Evolutionary conservation across 2,329 filamentous ascomycete species (phyloP).

Genomic region (Penicillium brasilianum): DNA sequence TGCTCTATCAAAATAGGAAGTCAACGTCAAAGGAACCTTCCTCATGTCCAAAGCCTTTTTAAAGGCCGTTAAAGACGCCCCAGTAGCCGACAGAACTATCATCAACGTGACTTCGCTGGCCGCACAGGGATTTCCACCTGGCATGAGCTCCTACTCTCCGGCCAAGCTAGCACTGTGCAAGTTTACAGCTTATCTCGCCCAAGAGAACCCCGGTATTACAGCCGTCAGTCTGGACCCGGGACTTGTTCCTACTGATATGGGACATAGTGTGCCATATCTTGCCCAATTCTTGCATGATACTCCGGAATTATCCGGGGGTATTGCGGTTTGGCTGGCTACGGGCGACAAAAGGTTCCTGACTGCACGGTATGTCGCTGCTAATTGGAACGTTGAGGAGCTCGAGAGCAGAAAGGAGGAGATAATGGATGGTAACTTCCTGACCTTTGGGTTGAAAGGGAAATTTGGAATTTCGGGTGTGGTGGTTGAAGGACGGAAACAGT

Average conservation of each 20-base stretch:
- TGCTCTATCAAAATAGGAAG: conserved; percentile 29
- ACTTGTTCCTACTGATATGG: conserved; percentile 42
- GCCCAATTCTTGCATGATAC: conserved; percentile 18
- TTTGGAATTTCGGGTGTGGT: conserved; percentile 10
- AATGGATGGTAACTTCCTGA: conserved; percentile 2
- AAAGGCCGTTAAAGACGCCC: conserved; percentile 18
- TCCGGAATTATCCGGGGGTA: conserved; percentile 16
- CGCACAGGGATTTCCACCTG: conserved; percentile 24
- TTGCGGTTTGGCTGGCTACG: conserved; percentile 23
- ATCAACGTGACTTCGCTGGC: conserved; percentile 35
- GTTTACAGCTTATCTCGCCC: conserved; percentile 38
- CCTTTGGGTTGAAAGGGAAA: conserved; percentile 13
- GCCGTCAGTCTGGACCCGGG: conserved; percentile 42
- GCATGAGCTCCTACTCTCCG: conserved; percentile 38
- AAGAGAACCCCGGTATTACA: conserved; percentile 43
- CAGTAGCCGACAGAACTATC: conserved; percentile 31
- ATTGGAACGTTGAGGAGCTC: conserved; percentile 29
- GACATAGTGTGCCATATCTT: conserved; percentile 16
- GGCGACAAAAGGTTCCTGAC: conserved; percentile 22
- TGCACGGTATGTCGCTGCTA: conserved; percentile 19
- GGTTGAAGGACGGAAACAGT: background rate
- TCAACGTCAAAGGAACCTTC: conserved; percentile 43
- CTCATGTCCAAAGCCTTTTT: conserved; percentile 41
- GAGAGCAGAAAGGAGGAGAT: conserved; percentile 24
- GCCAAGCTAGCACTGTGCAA: conserved; percentile 42